Evolutionary conservation across 305 asterid genomes (phyloP), one percentile per base, ranked within the genome.

Genomic region (Solanum hybrid): DNA sequence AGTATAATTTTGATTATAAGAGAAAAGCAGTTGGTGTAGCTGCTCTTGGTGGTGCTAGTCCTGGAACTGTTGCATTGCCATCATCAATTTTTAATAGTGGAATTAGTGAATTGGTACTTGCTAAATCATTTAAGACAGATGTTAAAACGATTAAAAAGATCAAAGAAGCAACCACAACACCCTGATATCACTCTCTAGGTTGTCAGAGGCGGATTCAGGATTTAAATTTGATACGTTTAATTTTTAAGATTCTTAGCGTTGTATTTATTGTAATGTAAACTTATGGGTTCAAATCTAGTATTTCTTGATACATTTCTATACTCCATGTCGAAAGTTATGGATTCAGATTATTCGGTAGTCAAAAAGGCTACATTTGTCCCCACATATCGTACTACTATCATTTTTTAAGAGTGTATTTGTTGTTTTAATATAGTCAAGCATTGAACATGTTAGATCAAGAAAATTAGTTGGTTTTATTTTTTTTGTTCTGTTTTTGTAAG

Each of bases 1-100:
- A 81, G 87, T 81, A 81, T 38, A 81, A 81, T 81, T 81, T 6
- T 81, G 87, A 81, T 81, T 1, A 38, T 26, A 81, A 81, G 12
- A 82, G 5, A 41, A 82, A 10, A 82, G 72, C 87, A 39, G 72
- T 82, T 82, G 87, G 72, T 82, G 72, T 83, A 83, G 87, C 87
- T 83, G 73, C 87, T 27, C 73, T 41, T 27, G 38, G 27, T 7
- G 5, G 87, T 45, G 87, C 37, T 15, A 45, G 73, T 83, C 87
- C 87, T 41, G 87, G 73, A 0, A 83, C 73, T 9, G 87, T 83
- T 83, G 1, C 87, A 41, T 45, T 83, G 38, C 87, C 72, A 29
- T 15, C 87, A 34, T 83, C 87, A 41, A 83, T 83, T 7, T 83
- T 83, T 17, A 45, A 17, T 17, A 83, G 73, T 39, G 87, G 87